Evolutionary conservation across 2,329 filamentous ascomycete genomes (phyloP), one percentile per base, ranked within the genome.

Genomic region (Kalaharituber pfeilii): DNA sequence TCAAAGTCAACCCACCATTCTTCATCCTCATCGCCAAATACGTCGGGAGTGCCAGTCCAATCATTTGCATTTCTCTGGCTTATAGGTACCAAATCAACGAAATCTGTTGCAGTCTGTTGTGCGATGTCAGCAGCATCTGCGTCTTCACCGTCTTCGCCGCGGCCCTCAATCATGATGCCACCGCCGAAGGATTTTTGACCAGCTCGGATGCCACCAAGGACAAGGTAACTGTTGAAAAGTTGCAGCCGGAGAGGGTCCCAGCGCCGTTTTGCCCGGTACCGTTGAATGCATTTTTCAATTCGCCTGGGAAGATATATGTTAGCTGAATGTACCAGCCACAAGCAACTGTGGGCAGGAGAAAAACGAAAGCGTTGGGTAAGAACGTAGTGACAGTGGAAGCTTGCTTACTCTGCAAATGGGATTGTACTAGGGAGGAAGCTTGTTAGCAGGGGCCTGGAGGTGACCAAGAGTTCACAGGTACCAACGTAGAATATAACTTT

Each of bases 1-100:
- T 79, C 73, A 64, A 96, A 96, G 66, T 95, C 86, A 5, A 96
- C 79, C 1, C 74, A 71, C 80, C 87, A 91, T n/a, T 75, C 71
- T 0, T 69, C 64, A 4, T 73, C 64, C 50, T 69, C 65, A 1
- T 81, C 25, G 68, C 71, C 42, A 47, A 47, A 47, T 18, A 47
- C 42, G 25, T 22, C 42, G 11, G 42, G 42, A 20, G n/a, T 5
- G 15, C 42, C 42, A 20, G n/a, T 47, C 42, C 42, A 47, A 22
- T 47, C 42, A 22, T 47, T 25, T 20, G 15, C 11, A 50, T 65
- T 54, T 33, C 64, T 66, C 44, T 51, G 66, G 20, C 47, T 73
- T 68, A 15, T 66, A 15, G 42, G 13, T 5, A 18, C 15, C 2
- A 59, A 45, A 3, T 53, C 71, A 44, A 82, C 73, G 52, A 73